Conservation (phyloP, 352 stramenopile genomes). For the Pythium folliculosum region DNA sequence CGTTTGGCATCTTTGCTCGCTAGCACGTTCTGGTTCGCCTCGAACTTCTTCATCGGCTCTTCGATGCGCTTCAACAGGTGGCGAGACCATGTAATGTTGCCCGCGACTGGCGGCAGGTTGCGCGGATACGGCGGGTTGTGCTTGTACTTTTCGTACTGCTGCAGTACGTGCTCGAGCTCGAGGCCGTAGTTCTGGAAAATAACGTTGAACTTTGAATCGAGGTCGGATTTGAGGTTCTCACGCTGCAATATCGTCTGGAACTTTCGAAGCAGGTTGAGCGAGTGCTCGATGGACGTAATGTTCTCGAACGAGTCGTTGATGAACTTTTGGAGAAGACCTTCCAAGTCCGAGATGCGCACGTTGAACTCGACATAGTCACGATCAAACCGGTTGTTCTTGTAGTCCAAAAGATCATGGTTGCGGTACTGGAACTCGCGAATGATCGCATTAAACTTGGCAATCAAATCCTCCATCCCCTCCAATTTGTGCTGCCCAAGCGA, state of each 20-base stretch:
- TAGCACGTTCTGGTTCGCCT: slow-evolving; percentile 97
- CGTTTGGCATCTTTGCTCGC: slow-evolving; percentile 96
- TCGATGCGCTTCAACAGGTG: slow-evolving; percentile 99
- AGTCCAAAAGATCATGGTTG: slow-evolving; percentile 97
- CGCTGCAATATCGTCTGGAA: slow-evolving; percentile 98
- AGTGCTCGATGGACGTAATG: slow-evolving; percentile 98
- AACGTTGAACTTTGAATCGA: slow-evolving; percentile 99
- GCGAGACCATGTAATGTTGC: slow-evolving; percentile 98
- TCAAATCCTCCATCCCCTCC: slow-evolving; percentile 91
- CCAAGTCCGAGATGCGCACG: slow-evolving; percentile 95
- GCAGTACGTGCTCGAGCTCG: slow-evolving; percentile 97
- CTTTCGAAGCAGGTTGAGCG: slow-evolving; percentile 95
- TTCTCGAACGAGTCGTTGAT: slow-evolving; percentile 99
- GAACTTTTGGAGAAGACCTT: slow-evolving; percentile 97
- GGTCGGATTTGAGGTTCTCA: slow-evolving; percentile 97
- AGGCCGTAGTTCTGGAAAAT: slow-evolving; percentile 99
- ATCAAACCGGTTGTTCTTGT: slow-evolving; percentile 99
- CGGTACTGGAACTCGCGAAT: slow-evolving; percentile 97
- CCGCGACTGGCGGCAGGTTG: slow-evolving; percentile 96
- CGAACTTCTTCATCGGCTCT: slow-evolving; percentile 99
- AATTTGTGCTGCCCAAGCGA: slow-evolving; percentile 92
- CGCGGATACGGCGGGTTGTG: slow-evolving; percentile 96
- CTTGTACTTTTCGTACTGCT: slow-evolving; percentile 99
- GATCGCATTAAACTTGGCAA: slow-evolving; percentile 94
- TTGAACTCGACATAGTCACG: slow-evolving; percentile 97